phyloP scores from a whole-genome alignment of 441 rosid genomes.

The Euphorbia corollata region DNA sequence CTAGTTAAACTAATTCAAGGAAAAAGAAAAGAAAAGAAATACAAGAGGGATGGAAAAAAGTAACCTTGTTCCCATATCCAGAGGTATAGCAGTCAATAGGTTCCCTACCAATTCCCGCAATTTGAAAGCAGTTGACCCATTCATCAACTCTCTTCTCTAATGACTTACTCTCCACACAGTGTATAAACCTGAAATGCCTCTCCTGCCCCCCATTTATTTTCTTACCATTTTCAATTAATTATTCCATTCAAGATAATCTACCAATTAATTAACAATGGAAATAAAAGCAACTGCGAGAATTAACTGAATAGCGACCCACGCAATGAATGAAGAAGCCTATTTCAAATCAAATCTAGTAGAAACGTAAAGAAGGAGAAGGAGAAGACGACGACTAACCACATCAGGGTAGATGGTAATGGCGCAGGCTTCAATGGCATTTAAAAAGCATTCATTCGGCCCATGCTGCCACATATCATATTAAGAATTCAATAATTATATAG shows the following conservation, averaged over 20 bases:
- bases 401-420: constrained; percentile 50
- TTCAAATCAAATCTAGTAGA: neutral
- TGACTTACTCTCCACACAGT: constrained; percentile 41
- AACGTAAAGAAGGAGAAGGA: neutral
- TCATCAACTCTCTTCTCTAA: constrained; percentile 35
- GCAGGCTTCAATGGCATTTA: constrained; percentile 60
- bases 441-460: constrained; percentile 51
- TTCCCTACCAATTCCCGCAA: constrained; percentile 31
- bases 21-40: too few species aligned
- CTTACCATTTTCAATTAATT: neutral
- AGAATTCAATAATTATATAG: neutral
- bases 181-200: constrained; percentile 45
- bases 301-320: neutral
- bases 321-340: neutral
- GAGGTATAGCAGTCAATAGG: constrained; percentile 44
- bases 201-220: constrained; percentile 29
- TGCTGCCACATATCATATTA: constrained; percentile 36
- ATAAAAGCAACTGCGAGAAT: neutral
- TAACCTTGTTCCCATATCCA: constrained; percentile 53
- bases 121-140: constrained; percentile 48
- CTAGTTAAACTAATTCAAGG: neutral
- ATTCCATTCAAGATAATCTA: neutral
- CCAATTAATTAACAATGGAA: too few species aligned
- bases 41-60: neutral
- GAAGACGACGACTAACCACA: constrained; percentile 31